Evolutionary conservation across 2,329 filamentous ascomycete species (phyloP).

Genomic region (Fusarium palustre): DNA sequence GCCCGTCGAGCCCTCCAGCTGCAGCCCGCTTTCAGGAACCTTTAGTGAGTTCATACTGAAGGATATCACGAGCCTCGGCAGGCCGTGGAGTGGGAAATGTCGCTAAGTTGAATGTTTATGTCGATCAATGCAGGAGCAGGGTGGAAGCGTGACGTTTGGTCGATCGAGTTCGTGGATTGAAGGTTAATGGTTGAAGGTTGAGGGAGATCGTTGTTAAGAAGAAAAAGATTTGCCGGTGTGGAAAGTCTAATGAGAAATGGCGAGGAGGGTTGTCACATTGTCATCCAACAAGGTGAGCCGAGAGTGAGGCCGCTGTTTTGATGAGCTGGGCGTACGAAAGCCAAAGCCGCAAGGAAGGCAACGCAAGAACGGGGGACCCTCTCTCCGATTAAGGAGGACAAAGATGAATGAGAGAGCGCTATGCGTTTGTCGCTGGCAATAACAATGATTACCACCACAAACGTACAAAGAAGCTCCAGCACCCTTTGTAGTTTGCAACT

Average conservation of each 20-base stretch:
- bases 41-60: constrained; percentile 64
- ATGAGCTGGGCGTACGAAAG: constrained; percentile 39
- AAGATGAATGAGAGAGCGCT: constrained; percentile 20
- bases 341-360: constrained; percentile 15
- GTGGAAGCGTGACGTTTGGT: constrained; percentile 24
- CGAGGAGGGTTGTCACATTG: constrained; percentile 45
- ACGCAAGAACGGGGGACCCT: constrained; percentile 26
- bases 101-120: constrained; percentile 42
- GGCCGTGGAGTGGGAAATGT: constrained; percentile 48
- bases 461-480: constrained; percentile 37
- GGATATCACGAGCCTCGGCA: constrained; percentile 44
- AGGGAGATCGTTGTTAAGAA: constrained; percentile 10
- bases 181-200: neutral
- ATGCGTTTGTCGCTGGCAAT: constrained; percentile 30
- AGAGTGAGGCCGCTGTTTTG: constrained; percentile 46
- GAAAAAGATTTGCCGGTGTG: constrained; percentile 20
- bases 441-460: constrained; percentile 41
- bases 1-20: constrained; percentile 63
- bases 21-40: constrained; percentile 68
- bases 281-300: constrained; percentile 45
- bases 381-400: constrained; percentile 43
- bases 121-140: constrained; percentile 41
- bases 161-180: constrained; percentile 19
- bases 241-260: constrained; percentile 26
- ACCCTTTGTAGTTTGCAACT: constrained; percentile 47